Conservation (phyloP, 768 basidiomycete species). For the Boletus tomentosulus region DNA sequence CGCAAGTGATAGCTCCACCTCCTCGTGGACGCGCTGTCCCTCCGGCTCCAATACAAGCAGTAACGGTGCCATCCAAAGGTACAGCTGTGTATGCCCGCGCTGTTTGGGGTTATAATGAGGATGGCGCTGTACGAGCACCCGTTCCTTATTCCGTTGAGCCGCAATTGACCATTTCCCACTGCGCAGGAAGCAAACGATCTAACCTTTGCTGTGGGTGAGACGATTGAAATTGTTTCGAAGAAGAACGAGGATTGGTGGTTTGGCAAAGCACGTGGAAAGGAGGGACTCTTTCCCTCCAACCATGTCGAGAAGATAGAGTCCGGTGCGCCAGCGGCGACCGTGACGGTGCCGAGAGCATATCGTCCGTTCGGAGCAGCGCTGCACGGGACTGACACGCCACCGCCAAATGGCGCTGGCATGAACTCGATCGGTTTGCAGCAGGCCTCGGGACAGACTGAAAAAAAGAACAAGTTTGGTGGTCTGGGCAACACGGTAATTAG, state of each 20-base stretch:
- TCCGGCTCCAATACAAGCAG: slow-evolving; percentile 7
- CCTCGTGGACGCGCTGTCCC: slow-evolving; percentile 16
- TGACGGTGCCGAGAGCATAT: slow-evolving; percentile 20
- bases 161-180: slow-evolving; percentile 3
- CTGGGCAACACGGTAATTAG: slow-evolving; percentile 47
- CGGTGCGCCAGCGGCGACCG: background rate
- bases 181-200: slow-evolving; percentile 77
- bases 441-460: slow-evolving; percentile 31
- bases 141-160: background rate
- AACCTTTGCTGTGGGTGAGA: slow-evolving; percentile 69
- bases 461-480: slow-evolving; percentile 56
- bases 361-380: slow-evolving; percentile 37
- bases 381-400: slow-evolving; percentile 32
- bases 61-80: slow-evolving; percentile 4
- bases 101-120: slow-evolving; percentile 64
- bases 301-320: slow-evolving; percentile 58
- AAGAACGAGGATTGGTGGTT: slow-evolving; percentile 89
- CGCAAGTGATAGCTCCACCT: slow-evolving; percentile 9
- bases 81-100: slow-evolving; percentile 43
- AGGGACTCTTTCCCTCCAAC: slow-evolving; percentile 76
- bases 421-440: slow-evolving; percentile 31
- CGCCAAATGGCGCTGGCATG: slow-evolving; percentile 22
- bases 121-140: slow-evolving; percentile 40
- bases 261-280: slow-evolving; percentile 56
- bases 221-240: slow-evolving; percentile 74